These are phyloP conservation scores for Kwoniella shivajii DNA, from an alignment of 1,284 basidiomycete species.

Conservation along the genomic window DNA sequence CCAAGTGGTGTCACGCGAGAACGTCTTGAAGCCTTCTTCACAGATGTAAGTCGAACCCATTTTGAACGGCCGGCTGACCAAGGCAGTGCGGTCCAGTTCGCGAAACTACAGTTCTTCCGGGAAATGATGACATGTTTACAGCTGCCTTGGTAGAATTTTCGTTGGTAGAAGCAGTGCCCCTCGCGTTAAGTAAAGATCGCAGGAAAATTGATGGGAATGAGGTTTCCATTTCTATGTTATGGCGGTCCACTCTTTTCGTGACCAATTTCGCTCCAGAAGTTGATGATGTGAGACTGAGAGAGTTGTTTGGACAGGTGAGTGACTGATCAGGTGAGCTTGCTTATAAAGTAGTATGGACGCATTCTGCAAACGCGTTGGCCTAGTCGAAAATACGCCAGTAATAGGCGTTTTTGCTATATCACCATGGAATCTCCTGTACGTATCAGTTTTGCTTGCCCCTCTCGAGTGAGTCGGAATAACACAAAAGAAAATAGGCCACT, in stretches of 20 bases:
- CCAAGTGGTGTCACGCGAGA: slow-evolving; percentile 63
- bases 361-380: slow-evolving; percentile 98
- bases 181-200: slow-evolving; percentile 89
- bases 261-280: slow-evolving; percentile 90
- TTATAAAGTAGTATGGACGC: slow-evolving; percentile 68
- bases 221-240: slow-evolving; percentile 81
- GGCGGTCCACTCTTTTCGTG: slow-evolving; percentile 92
- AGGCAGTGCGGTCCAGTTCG: slow-evolving; percentile 77
- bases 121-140: slow-evolving; percentile 25
- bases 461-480: background rate
- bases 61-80: slow-evolving; percentile 15
- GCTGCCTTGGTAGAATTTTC: slow-evolving; percentile 55
- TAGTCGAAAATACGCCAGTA: slow-evolving; percentile 90
- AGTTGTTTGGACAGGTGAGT: slow-evolving; percentile 73
- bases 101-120: slow-evolving; percentile 62
- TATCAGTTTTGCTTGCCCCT: slow-evolving; percentile 18
- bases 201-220: slow-evolving; percentile 75
- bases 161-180: slow-evolving; percentile 66
- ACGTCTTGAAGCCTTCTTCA: slow-evolving; percentile 74
- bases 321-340: too few relatives aligned
- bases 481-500: slow-evolving; percentile 58
- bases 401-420: slow-evolving; percentile 91
- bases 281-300: slow-evolving; percentile 76
- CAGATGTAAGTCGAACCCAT: slow-evolving; percentile 66
- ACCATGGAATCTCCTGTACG: slow-evolving; percentile 82